A percentile compares a stretch with the other conserved stretches of the same genome.
phyloP scores from a whole-genome alignment of 148 eudicot genomes.

The Silene uniflora region DNA sequence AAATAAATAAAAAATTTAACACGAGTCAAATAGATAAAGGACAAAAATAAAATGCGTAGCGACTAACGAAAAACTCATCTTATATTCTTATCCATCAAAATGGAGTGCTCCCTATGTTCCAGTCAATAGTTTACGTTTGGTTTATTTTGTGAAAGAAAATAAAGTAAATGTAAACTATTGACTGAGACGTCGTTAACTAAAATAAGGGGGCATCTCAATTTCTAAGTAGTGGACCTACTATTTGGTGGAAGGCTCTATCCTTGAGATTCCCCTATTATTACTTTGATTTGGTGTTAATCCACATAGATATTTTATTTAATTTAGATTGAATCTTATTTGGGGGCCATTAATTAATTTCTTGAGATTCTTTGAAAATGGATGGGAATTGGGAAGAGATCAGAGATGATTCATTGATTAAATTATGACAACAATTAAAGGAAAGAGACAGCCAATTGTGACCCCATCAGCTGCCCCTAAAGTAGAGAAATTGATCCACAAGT shows the following conservation, averaged over 20 bases:
- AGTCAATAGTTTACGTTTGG: too few relatives aligned
- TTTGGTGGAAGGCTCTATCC: background rate
- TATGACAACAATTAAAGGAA: background rate
- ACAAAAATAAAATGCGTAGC: too few relatives aligned
- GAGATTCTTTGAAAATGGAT: background rate
- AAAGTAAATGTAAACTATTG: too few relatives aligned
- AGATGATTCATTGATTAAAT: too few relatives aligned
- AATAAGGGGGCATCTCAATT: too few relatives aligned
- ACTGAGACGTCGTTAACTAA: too few relatives aligned
- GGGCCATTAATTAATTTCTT: background rate
- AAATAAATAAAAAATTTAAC: background rate
- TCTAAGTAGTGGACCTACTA: background rate
- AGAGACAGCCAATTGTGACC: background rate
- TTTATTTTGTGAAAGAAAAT: too few relatives aligned
- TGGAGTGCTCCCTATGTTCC: too few relatives aligned
- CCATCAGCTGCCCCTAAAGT: constrained; percentile 12
- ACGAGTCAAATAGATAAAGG: background rate
- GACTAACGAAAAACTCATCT: too few relatives aligned
- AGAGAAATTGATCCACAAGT: constrained; percentile 19
- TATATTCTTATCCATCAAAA: background rate
- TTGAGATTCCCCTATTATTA: background rate
- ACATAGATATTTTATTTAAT: background rate
- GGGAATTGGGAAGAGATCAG: too few relatives aligned
- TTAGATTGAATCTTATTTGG: background rate
- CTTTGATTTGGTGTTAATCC: background rate